Conservation (phyloP, 2,329 filamentous ascomycete genomes). For the Westerdykella sp. region DNA sequence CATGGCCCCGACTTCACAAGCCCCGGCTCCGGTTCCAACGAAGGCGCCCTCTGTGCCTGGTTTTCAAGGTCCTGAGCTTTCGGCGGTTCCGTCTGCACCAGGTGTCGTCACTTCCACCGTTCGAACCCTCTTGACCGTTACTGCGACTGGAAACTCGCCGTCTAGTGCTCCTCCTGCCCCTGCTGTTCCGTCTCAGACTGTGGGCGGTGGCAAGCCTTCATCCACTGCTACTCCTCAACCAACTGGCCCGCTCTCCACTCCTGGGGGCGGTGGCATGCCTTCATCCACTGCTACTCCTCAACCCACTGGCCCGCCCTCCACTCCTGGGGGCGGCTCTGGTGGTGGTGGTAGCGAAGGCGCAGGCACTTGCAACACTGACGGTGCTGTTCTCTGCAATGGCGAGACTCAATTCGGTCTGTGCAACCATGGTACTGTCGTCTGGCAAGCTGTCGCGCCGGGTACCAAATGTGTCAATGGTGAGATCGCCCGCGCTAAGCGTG, state of each 20-base stretch:
- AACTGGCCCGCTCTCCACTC: conserved; percentile 2
- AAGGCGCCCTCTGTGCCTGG: not conserved
- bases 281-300: not conserved
- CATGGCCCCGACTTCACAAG: conserved; percentile 2
- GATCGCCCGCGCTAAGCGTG: conserved; percentile 25
- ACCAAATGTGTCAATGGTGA: conserved; percentile 38
- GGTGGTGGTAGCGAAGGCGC: not conserved
- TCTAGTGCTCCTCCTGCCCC: conserved; percentile 3
- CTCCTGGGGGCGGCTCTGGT: conserved; percentile 5
- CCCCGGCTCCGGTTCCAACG: conserved; percentile 1
- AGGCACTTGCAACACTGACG: conserved; percentile 27
- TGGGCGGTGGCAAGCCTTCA: too few species aligned
- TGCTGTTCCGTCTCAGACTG: not conserved
- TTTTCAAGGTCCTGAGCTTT: not conserved
- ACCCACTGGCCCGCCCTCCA: conserved; percentile 2
- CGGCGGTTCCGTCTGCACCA: conserved; percentile 1
- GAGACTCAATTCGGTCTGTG: conserved; percentile 37
- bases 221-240: not conserved
- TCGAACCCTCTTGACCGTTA: conserved; percentile 21
- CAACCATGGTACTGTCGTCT: conserved; percentile 35
- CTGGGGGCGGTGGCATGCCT: not conserved
- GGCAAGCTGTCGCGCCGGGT: conserved; percentile 38
- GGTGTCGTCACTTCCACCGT: conserved; percentile 12
- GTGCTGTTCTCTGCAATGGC: conserved; percentile 35
- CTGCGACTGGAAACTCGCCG: conserved; percentile 8